Evolutionary conservation across 306 rosid genomes (phyloP).

Genomic region (Hippophae gyantsensis): DNA sequence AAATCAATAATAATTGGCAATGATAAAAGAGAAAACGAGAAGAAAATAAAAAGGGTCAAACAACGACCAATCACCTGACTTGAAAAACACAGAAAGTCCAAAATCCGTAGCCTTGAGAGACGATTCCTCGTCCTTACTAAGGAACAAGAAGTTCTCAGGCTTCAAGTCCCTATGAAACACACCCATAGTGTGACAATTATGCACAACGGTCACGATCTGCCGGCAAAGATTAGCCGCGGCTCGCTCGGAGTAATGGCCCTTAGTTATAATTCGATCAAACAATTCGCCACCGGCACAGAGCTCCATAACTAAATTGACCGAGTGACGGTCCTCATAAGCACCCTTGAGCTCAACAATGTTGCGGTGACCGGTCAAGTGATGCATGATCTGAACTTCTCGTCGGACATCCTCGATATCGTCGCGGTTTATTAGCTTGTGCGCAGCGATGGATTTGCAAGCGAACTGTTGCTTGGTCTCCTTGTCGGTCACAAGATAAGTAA

Average conservation of each 20-base stretch:
- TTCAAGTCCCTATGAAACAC: slow-evolving; percentile 90
- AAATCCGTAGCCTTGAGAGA: slow-evolving; percentile 89
- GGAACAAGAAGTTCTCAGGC: slow-evolving; percentile 82
- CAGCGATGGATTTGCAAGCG: slow-evolving; percentile 91
- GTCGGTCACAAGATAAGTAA: slow-evolving; percentile 71
- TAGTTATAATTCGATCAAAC: slow-evolving; percentile 74
- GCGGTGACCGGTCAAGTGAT: slow-evolving; percentile 91
- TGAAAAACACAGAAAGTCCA: slow-evolving; percentile 77
- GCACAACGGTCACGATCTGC: slow-evolving; percentile 83
- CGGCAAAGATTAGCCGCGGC: slow-evolving; percentile 80
- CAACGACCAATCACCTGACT: slow-evolving; percentile 40
- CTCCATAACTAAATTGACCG: slow-evolving; percentile 86
- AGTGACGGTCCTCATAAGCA: slow-evolving; percentile 90
- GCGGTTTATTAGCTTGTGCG: slow-evolving; percentile 54
- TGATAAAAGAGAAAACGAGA: too few species aligned
- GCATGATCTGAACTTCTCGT: slow-evolving; percentile 98
- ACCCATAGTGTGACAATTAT: slow-evolving; percentile 80
- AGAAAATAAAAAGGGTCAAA: not conserved
- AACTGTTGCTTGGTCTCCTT: slow-evolving; percentile 54
- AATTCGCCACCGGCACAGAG: slow-evolving; percentile 96
- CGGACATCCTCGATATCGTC: slow-evolving; percentile 80
- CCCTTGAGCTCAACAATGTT: slow-evolving; percentile 83
- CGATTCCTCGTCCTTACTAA: slow-evolving; percentile 44
- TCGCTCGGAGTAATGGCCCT: slow-evolving; percentile 86
- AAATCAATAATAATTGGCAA: too few species aligned